A percentile compares a stretch with the other conserved stretches of the same genome.
phyloP scores from a whole-genome alignment of 176 grass and related monocot species.

The Avena sativa region DNA sequence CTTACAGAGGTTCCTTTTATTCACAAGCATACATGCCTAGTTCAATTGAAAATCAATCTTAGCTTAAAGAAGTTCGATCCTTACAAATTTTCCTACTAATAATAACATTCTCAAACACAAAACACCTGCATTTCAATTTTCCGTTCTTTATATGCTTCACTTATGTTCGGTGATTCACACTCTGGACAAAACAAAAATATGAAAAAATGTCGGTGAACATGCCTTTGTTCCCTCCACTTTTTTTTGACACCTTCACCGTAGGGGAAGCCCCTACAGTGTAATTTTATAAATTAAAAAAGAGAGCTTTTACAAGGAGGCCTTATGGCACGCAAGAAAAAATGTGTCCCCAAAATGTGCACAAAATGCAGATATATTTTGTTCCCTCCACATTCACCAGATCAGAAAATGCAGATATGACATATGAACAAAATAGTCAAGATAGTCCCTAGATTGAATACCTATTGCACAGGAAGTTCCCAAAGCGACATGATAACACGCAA shows the following conservation, averaged over 20 bases:
- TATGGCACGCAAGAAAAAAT: no score
- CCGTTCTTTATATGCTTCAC: not conserved
- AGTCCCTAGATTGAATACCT: constrained; percentile 59
- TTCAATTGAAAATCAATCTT: constrained; percentile 3
- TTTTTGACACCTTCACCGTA: no score
- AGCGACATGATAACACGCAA: constrained; percentile 87
- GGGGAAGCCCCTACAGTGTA: no score
- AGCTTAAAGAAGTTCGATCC: not conserved
- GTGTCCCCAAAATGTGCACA: no score
- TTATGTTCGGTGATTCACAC: constrained; percentile 15
- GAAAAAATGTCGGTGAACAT: not conserved
- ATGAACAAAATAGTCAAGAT: constrained; percentile 23
- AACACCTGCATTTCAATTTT: constrained; percentile 14
- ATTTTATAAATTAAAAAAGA: no score
- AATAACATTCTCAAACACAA: constrained; percentile 22
- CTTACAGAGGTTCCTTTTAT: constrained; percentile 13
- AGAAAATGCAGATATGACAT: not conserved
- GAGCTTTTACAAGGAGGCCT: no score
- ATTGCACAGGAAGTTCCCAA: constrained; percentile 96
- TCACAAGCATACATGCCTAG: not conserved
- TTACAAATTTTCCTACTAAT: not conserved
- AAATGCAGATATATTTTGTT: not conserved
- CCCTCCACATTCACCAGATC: not conserved
- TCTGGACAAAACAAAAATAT: not conserved
- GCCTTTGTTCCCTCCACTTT: not conserved